Evolutionary conservation across 345 rosid genomes (phyloP), one percentile per base, ranked within the genome.

Genomic region (Lagerstroemia speciosa): DNA sequence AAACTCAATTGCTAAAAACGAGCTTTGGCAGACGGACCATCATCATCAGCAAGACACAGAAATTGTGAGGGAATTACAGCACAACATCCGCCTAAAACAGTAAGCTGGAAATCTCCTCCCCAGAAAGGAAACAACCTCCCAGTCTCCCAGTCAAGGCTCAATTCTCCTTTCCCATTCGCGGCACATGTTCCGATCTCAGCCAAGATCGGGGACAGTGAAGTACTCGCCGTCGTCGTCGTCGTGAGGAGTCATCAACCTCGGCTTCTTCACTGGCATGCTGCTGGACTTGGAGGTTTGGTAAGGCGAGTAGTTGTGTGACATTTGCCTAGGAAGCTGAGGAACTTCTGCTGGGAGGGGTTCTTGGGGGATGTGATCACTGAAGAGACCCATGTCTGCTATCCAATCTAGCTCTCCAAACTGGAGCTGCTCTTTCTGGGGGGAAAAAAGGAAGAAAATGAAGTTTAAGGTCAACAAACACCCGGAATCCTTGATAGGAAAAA

Each of bases 141-240:
- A 55, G 29, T 55, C 2, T n/a, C 2, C 61, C 2, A n/a, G 24
- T 8, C 61, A 11, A 26, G 26, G 31, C 24, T 55, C 31, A 55
- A 1, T 22, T 8, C 8, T n/a, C 7, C 1, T 8, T 7, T 14
- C 24, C 12, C 3, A 24, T 1, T 55, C 22, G 26, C 61, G 9
- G 61, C 16, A 22, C 31, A 1, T 19, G 31, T 55, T 24, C 31
- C 3, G 24, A 24, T 24, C 26, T 86, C 74, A 89, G n/a, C 98
- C 94, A 30, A 92, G 89, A 76, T 92, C 90, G 11, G 98, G 98
- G 66, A 92, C 98, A 1, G 86, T 87, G 79, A 85, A 92, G 78
- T 68, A 78, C 76, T 92, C 98, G 0, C 83, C 92, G 0, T 87
- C 96, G 1, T 90, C 90, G 0, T 85, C 96, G 1, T 90, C 90